Base-by-base conservation (phyloP, 352 stramenopile species). In the Phytopythium boreale region DNA sequence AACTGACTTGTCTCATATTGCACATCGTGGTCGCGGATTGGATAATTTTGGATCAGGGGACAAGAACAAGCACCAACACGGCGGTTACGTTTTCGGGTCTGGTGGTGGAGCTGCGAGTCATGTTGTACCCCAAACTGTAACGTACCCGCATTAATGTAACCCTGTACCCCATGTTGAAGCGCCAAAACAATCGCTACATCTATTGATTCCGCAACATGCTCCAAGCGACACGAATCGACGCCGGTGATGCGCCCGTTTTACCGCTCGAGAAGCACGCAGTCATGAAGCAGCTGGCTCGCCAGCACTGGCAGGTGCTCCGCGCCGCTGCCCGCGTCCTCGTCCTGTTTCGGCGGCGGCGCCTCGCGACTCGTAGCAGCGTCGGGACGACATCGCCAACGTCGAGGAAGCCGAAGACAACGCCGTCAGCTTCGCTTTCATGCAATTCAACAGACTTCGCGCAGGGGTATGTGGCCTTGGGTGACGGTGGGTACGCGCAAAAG, bases 261-360 rank as follows among this genome's bases (percentile, higher is more conserved):
- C 24, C 47, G 47, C 47, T 31, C 22, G 47, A 55, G 20, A n/a
- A 9, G 46, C 46, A 4, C 46, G 46, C 24, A n/a, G 7, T 9
- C n/a, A 11, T 52, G 46, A 14, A 14, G n/a, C 20, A 29, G 26
- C 47, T 17, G 17, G 37, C 49, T 10, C 52, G 46, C 17, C 49
- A 34, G 22, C 65, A 67, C 31, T 82, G 74, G 75, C 56, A 62
- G 10, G 71, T 66, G 56, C 34, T 82, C 44, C 71, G 75, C 14
- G 64, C 64, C 12, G 71, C 72, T n/a, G 73, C 71, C 15, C 63
- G 69, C 26, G 71, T 72, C 37, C 70, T 79, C 26, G 20, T 77
- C 9, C 56, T 77, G 41, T 68, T 72, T 43, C 67, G 68, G 8
- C 39, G 58, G 2, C 66, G 67, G 26, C n/a, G 36, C 3, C 43